Evolutionary conservation across 495 filamentous ascomycete genomes (phyloP).

Genomic region (Penicilliopsis zonata): DNA sequence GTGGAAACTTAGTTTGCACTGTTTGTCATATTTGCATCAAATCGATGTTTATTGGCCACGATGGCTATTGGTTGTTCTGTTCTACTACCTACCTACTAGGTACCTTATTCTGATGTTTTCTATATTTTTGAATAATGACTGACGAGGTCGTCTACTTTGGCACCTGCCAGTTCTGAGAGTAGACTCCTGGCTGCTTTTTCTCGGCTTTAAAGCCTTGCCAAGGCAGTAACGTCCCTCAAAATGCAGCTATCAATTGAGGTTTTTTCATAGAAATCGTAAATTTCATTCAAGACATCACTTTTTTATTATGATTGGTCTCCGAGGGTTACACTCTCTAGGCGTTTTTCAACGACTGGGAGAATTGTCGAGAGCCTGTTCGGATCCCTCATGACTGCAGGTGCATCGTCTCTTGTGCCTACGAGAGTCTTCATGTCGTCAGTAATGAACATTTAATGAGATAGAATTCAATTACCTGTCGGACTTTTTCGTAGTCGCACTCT

Average conservation of each 20-base stretch:
- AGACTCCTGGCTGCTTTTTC: no score
- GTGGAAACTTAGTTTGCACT: conserved; percentile 16
- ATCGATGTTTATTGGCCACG: background rate
- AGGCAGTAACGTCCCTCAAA: no score
- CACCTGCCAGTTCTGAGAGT: no score
- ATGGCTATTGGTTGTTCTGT: background rate
- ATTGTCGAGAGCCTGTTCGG: conserved; percentile 65
- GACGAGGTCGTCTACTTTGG: no score
- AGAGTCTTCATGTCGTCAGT: conserved; percentile 43
- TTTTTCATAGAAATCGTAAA: background rate
- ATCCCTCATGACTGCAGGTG: conserved; percentile 70
- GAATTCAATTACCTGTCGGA: conserved; percentile 47
- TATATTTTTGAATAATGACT: no score
- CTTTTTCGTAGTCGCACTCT: conserved; percentile 66
- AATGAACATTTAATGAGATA: conserved; percentile 1
- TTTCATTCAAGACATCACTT: no score
- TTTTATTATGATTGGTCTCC: no score
- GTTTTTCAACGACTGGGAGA: conserved; percentile 55
- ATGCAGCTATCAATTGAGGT: no score
- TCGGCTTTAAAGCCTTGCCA: no score
- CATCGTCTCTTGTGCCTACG: conserved; percentile 56
- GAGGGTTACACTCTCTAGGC: conserved; percentile 29
- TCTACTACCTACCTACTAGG: background rate
- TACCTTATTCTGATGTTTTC: no score
- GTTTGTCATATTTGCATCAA: conserved; percentile 12